Percentiles rank a stretch among this genome's conserved stretches.
Evolutionary conservation across 805 yeast genomes (phyloP).

Genomic region (Candida coquimbonensis): DNA sequence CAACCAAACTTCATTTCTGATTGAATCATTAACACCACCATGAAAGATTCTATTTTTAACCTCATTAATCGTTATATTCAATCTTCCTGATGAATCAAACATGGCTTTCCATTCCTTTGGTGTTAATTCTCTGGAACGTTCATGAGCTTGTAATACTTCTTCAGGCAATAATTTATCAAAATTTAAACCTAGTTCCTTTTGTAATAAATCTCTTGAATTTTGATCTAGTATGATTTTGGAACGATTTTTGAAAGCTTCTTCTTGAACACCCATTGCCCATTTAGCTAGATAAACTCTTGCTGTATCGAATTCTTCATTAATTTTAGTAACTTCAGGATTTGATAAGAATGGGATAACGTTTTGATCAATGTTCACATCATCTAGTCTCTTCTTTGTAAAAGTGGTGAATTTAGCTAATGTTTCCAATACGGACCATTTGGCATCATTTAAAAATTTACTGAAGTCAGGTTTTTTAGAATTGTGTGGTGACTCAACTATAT

Average conservation of each 20-base stretch:
- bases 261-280: constrained; percentile 93
- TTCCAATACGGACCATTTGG: constrained; percentile 84
- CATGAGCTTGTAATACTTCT: constrained; percentile 49
- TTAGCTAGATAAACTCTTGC: constrained; percentile 90
- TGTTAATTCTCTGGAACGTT: constrained; percentile 62
- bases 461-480: constrained; percentile 21
- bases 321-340: constrained; percentile 74
- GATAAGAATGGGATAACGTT: constrained; percentile 50
- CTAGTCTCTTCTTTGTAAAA: constrained; percentile 56
- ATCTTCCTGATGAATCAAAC: constrained; percentile 73
- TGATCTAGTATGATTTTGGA: constrained; percentile 49
- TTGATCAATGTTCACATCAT: constrained; percentile 44
- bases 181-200: constrained; percentile 55
- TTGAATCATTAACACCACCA: constrained; percentile 62
- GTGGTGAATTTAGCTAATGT: constrained; percentile 66
- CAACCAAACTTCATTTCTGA: constrained; percentile 77
- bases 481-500: constrained; percentile 11
- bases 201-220: constrained; percentile 47
- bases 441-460: constrained; percentile 47
- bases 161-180: constrained; percentile 46
- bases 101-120: constrained; percentile 76
- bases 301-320: constrained; percentile 87
- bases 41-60: constrained; percentile 82
- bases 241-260: constrained; percentile 67
- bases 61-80: constrained; percentile 65